phyloP scores from a whole-genome alignment of 176 grass and related monocot genomes.

The Aechmea fasciata region DNA sequence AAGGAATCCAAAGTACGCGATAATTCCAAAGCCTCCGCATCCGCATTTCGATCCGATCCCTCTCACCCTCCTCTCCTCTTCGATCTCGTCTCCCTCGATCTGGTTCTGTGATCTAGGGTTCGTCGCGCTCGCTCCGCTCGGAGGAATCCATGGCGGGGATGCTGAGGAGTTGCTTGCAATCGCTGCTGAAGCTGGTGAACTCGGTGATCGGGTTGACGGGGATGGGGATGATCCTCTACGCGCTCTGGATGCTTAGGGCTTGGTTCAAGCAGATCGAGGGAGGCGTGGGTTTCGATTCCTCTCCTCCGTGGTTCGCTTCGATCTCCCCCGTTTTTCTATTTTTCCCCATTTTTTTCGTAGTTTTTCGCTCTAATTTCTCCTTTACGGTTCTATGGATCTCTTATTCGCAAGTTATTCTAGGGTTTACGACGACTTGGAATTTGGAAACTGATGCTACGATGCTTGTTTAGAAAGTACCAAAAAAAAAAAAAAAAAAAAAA shows the following conservation, averaged over 20 bases:
- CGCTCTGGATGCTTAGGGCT: slow-evolving; percentile 85
- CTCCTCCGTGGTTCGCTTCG: slow-evolving; percentile 53
- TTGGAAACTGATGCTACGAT: too few species aligned
- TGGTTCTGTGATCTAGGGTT: slow-evolving; percentile 2
- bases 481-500: too few species aligned
- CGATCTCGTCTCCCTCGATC: not conserved
- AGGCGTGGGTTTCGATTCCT: not conserved
- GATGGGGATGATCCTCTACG: slow-evolving; percentile 92
- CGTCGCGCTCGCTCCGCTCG: not conserved
- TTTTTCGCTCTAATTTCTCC: not conserved
- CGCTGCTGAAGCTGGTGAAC: slow-evolving; percentile 80
- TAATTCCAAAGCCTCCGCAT: too few species aligned
- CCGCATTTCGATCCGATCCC: too few species aligned
- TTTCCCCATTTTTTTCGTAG: not conserved
- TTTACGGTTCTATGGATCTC: not conserved
- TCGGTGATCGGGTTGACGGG: slow-evolving; percentile 75
- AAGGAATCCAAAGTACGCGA: too few species aligned
- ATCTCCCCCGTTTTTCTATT: not conserved
- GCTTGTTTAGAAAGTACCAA: too few species aligned
- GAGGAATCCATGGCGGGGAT: slow-evolving; percentile 28
- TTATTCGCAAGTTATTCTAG: too few species aligned
- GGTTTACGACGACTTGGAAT: too few species aligned
- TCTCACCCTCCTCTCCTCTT: too few species aligned
- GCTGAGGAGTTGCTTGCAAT: slow-evolving; percentile 58
- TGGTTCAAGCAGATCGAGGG: slow-evolving; percentile 45